phyloP scores from a whole-genome alignment of 2,329 filamentous ascomycete genomes.

The Anthostomella pinea region DNA sequence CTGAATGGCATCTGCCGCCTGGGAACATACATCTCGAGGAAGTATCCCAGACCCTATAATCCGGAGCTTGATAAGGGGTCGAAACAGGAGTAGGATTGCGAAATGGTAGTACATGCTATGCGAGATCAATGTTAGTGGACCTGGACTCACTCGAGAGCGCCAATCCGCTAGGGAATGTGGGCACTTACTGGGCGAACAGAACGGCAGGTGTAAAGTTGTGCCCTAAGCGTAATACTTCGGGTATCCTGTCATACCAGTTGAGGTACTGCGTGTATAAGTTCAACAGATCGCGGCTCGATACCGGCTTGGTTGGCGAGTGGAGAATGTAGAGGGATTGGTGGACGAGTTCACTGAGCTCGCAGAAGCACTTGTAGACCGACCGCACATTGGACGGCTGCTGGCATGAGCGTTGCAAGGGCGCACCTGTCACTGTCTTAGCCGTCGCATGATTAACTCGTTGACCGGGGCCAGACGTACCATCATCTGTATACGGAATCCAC shows the following conservation, averaged over 20 bases:
- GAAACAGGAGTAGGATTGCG: conserved; percentile 69
- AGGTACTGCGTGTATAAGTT: conserved; percentile 66
- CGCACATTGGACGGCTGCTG: conserved; percentile 66
- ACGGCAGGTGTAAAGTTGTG: conserved; percentile 72
- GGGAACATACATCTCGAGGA: conserved; percentile 64
- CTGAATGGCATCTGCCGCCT: conserved; percentile 59
- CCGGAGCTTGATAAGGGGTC: conserved; percentile 64
- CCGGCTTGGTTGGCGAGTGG: conserved; percentile 65
- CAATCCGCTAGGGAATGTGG: no score
- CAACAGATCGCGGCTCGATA: conserved; percentile 63
- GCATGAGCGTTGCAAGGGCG: conserved; percentile 52
- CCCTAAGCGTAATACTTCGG: conserved; percentile 60
- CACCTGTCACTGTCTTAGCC: conserved; percentile 36
- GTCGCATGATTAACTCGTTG: conserved; percentile 1
- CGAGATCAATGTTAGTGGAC: conserved; percentile 3
- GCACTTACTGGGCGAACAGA: conserved; percentile 68
- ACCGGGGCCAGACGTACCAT: conserved; percentile 41
- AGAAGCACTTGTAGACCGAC: conserved; percentile 66
- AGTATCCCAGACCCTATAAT: conserved; percentile 62
- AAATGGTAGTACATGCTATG: conserved; percentile 68
- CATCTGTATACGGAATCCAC: conserved; percentile 59
- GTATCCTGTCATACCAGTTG: conserved; percentile 68
- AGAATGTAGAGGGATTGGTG: conserved; percentile 69
- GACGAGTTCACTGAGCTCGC: conserved; percentile 69
- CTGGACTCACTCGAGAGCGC: no score